Evolutionary conservation across 2,329 filamentous ascomycete species (phyloP), one percentile per base, ranked within the genome.

Genomic region (Coleophoma cylindrospora): DNA sequence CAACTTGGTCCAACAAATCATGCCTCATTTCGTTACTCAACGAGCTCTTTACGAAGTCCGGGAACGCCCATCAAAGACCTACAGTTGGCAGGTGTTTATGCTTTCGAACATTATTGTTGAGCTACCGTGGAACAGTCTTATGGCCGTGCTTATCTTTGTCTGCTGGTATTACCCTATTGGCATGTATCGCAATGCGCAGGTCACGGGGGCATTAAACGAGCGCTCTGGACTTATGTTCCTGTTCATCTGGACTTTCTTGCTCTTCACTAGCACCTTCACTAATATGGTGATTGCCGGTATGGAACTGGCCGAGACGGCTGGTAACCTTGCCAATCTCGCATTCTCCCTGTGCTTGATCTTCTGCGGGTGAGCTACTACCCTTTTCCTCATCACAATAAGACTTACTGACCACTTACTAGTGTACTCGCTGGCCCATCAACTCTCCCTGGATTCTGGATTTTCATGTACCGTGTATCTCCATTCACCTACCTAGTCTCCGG

Each of bases 91-190:
- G 52, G 70, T 85, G 34, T 70, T 87, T n/a, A 76, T 88, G 59
- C 65, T 86, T 0, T 88, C 87, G 49, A 83, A 87, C 45, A 87
- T 96, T 56, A 72, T 91, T 37, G 89, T 92, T 51, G 91, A 96
- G 66, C 73, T 96, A 5, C 89, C 91, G 0, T 96, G 88, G 84
- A 90, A 95, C 65, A 58, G 57, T 7, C 69, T 94, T 38, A 86
- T 89, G 77, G 81, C 82, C 1, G 76, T 84, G 15, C 71, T 95
- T 59, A 86, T 91, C 72, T 95, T 76, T 73, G 77, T 89, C 61
- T 84, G 76, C 64, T 92, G 87, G 81, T 96, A 95, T 73, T 96
- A 91, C 66, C 89, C 90, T 1, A 80, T 95, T 45, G 88, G 88
- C 3, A 34, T 64, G 5, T 83, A 89, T 65, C 69, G 72, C 51